A percentile compares a stretch with the other conserved stretches of the same genome.
Conservation (phyloP, 352 stramenopile species). For the Pythium myriotylum region DNA sequence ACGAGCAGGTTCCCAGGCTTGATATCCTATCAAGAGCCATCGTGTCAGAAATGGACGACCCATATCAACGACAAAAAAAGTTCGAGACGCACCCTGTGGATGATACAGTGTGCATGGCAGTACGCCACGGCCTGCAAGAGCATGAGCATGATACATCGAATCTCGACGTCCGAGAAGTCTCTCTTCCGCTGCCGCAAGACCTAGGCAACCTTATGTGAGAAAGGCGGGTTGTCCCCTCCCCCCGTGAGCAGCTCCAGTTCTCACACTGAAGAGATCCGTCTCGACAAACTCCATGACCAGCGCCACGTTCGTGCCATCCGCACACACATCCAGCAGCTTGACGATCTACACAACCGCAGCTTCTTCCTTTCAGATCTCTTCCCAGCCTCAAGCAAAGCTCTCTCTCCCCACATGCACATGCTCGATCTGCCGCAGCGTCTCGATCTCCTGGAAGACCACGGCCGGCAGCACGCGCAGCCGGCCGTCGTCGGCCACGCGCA, state of each 20-base stretch:
- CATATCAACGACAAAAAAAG: too few relatives aligned
- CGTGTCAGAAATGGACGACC: neutral
- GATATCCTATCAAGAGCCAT: constrained; percentile 44
- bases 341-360: constrained; percentile 51
- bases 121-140: constrained; percentile 62
- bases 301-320: constrained; percentile 56
- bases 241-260: neutral
- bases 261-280: constrained; percentile 57
- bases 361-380: too few relatives aligned
- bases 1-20: constrained; percentile 78
- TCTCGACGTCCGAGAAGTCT: constrained; percentile 43
- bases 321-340: constrained; percentile 59
- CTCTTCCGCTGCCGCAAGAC: constrained; percentile 43
- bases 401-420: constrained; percentile 54
- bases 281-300: constrained; percentile 79
- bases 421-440: constrained; percentile 69
- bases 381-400: too few relatives aligned
- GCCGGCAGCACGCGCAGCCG: constrained; percentile 51
- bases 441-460: constrained; percentile 74
- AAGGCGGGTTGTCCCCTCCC: too few relatives aligned
- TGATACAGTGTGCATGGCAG: constrained; percentile 63
- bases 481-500: constrained; percentile 55
- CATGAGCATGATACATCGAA: constrained; percentile 67
- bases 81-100: constrained; percentile 47
- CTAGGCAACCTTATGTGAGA: constrained; percentile 12